phyloP scores from a whole-genome alignment of 2,329 filamentous ascomycete genomes.

The Cordyceps cateniannulata region DNA sequence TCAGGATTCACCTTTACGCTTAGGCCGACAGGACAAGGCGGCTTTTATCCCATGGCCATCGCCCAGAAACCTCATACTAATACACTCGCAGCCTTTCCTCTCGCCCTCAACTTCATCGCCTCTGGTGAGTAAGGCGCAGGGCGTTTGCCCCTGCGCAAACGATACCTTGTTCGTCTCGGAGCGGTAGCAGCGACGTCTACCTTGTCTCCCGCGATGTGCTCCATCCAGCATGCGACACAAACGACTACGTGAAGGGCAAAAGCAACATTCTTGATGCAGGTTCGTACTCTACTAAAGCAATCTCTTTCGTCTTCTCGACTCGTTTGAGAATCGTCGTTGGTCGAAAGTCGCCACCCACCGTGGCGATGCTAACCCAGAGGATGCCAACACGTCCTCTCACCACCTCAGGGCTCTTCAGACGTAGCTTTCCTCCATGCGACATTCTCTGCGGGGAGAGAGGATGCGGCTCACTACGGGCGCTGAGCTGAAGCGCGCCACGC shows the following conservation, averaged over 20 bases:
- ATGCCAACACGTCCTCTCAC: not conserved
- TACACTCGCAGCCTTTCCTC: slow-evolving; percentile 56
- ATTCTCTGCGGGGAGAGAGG: slow-evolving; percentile 26
- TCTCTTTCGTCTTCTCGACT: slow-evolving; percentile 30
- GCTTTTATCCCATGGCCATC: slow-evolving; percentile 11
- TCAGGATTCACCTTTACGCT: slow-evolving; percentile 38
- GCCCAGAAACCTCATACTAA: slow-evolving; percentile 22
- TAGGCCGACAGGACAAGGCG: slow-evolving; percentile 9
- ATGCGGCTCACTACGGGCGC: slow-evolving; percentile 84
- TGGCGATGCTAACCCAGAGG: slow-evolving; percentile 16
- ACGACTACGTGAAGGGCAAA: not conserved
- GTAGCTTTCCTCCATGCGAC: not conserved
- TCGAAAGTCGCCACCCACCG: not conserved
- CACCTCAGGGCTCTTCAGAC: not conserved
- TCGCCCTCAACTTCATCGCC: slow-evolving; percentile 85
- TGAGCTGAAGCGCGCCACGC: slow-evolving; percentile 45
- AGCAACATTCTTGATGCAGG: slow-evolving; percentile 20
- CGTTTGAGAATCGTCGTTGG: slow-evolving; percentile 12
- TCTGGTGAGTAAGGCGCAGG: slow-evolving; percentile 66
- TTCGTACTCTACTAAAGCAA: slow-evolving; percentile 32
- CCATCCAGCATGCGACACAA: not conserved
- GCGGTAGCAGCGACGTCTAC: slow-evolving; percentile 50
- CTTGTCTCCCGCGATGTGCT: not conserved
- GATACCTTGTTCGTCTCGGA: slow-evolving; percentile 33
- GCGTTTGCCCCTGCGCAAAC: slow-evolving; percentile 18